These are phyloP conservation scores for Coelastrella sp. DNA, from an alignment of 139 green algal species.

Conservation along the genomic window DNA sequence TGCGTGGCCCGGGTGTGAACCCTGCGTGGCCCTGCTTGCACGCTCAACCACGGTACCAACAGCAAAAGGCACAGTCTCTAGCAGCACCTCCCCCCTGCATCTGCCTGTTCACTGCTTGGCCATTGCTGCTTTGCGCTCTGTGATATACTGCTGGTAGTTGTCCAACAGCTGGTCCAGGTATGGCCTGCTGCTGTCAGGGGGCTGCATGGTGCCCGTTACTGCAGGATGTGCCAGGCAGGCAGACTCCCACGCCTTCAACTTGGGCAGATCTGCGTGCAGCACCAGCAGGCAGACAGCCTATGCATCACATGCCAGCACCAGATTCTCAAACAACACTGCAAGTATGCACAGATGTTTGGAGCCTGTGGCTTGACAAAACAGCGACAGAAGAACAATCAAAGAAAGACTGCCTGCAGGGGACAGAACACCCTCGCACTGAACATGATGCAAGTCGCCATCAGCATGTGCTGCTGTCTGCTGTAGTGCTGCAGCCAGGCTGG, in stretches of 20 bases:
- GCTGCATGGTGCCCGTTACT: background rate
- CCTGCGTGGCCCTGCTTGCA: too few species aligned
- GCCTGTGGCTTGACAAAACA: too few species aligned
- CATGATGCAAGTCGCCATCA: too few species aligned
- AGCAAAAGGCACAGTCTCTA: too few species aligned
- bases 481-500: too few species aligned
- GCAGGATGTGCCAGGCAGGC: slow-evolving; percentile 15
- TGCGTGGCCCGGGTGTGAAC: too few species aligned
- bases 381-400: too few species aligned
- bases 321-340: background rate
- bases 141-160: slow-evolving; percentile 22
- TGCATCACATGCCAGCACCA: background rate
- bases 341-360: background rate
- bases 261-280: slow-evolving; percentile 10
- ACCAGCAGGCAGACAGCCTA: background rate
- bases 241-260: slow-evolving; percentile 9
- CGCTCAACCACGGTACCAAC: too few species aligned
- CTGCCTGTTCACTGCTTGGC: slow-evolving; percentile 1
- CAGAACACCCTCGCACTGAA: too few species aligned
- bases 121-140: slow-evolving; percentile 13
- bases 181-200: background rate
- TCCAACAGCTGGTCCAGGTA: slow-evolving; percentile 39
- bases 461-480: too few species aligned
- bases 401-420: too few species aligned
- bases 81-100: too few species aligned